Evolutionary conservation across 352 stramenopile species (phyloP), one percentile per base, ranked within the genome.

Genomic region (Phytophthora hibernalis): DNA sequence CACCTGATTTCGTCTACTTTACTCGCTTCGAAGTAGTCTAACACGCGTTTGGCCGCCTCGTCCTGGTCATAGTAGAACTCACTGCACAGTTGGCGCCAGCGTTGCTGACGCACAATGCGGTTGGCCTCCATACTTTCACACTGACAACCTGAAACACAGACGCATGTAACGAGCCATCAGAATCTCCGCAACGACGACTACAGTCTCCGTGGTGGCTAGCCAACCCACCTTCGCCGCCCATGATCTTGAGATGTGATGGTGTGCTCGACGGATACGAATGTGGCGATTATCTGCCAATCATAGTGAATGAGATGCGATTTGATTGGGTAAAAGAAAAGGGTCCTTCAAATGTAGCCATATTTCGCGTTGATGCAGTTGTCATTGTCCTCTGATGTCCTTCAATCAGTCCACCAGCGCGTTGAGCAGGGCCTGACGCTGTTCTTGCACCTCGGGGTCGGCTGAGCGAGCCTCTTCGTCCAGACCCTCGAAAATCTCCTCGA

Each of bases 401-500:
- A 21, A 26, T 84, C 61, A 92, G 57, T 90, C 79, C 28, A 89
- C 70, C n/a, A 91, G 70, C 37, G 84, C 82, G 37, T 80, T 77
- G 33, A 91, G 74, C 37, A 95, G 73, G 40, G 80, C 69, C 68
- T 95, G 82, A 40, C 86, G 84, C 54, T 95, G 86, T 54, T 92
- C 81, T 5, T 89, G 70, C 54, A 95, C 82, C 47, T 92, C 84
- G 8, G 80, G 70, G 48, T 93, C 86, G 37, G 80, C 74, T 20
- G 57, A 86, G 54, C 81, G 83, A 12, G 84, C 74, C 24, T 91
- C 84, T 52, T 95, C 88, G 50, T 91, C 81, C 21, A 91, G 68
- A 10, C 69, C 61, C 42, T 93, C 78, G 22, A 92, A 95, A 18
- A 96, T 81, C 52, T 91, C 81, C 56, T 96, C 87, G 38, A 96